Conservation (phyloP, 495 filamentous ascomycete genomes). For the Tricharina praecox region DNA sequence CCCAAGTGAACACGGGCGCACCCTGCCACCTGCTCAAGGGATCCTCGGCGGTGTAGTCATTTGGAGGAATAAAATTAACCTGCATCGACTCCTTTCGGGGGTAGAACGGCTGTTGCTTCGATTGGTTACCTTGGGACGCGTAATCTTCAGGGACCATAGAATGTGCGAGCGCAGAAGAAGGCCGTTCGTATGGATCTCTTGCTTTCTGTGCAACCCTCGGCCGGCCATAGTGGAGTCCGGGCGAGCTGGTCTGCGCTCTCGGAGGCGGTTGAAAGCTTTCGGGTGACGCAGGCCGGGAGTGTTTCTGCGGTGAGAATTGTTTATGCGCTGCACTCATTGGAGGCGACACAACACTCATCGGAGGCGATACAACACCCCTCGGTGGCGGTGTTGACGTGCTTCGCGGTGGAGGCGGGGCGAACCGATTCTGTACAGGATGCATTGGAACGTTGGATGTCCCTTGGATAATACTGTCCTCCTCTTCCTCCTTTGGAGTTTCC, state of each 20-base stretch:
- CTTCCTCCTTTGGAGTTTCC: conserved; percentile 25
- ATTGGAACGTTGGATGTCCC: no score
- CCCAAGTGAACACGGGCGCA: conserved; percentile 69
- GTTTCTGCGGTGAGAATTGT: conserved; percentile 26
- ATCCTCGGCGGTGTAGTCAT: conserved; percentile 65
- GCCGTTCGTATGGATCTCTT: conserved; percentile 27
- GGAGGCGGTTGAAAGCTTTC: conserved; percentile 35
- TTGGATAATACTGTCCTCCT: conserved; percentile 6
- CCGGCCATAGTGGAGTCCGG: conserved; percentile 32
- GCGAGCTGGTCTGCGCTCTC: conserved; percentile 76
- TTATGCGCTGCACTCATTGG: background rate
- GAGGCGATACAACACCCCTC: no score
- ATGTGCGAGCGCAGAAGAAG: conserved; percentile 28
- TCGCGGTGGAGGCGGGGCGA: conserved; percentile 31
- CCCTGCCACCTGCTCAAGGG: conserved; percentile 78
- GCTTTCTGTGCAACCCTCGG: conserved; percentile 18
- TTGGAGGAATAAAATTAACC: conserved; percentile 38
- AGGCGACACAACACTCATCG: background rate
- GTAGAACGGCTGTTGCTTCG: conserved; percentile 8
- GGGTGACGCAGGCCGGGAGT: background rate
- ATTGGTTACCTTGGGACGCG: conserved; percentile 27
- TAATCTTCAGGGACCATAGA: conserved; percentile 16
- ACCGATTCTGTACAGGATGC: conserved; percentile 35
- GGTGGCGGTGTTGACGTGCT: conserved; percentile 17
- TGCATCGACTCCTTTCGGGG: conserved; percentile 20